Percentiles rank a stretch among this genome's conserved stretches.
Conservation (phyloP, 208 protist genomes). For the Acanthamoeba castellanii region DNA sequence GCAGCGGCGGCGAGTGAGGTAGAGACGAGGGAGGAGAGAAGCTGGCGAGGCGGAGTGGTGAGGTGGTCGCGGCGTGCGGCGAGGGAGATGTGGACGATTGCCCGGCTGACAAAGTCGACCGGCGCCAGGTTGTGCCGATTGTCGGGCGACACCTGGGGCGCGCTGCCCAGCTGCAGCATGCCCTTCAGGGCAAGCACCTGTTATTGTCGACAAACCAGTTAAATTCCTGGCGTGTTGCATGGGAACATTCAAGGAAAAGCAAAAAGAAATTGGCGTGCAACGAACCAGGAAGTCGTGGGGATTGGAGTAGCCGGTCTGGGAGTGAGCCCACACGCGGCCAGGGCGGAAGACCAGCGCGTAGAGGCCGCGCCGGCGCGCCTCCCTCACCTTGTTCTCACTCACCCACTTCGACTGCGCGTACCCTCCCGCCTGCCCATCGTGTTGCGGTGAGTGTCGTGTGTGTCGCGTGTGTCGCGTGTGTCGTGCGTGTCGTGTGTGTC, state of each 20-base stretch:
- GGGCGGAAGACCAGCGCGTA: slow-evolving; percentile 35
- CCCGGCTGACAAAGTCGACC: slow-evolving; percentile 31
- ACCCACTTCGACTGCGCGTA: slow-evolving; percentile 62
- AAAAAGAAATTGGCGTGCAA: not conserved
- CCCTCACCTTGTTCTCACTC: not conserved
- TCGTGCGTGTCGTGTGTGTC: not conserved
- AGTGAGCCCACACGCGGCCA: slow-evolving; percentile 2
- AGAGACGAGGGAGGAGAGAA: not conserved
- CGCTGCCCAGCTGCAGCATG: slow-evolving; percentile 21
- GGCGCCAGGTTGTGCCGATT: slow-evolving; percentile 42
- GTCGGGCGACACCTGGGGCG: not conserved
- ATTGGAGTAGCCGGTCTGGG: slow-evolving; percentile 34
- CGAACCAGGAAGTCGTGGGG: slow-evolving; percentile 56
- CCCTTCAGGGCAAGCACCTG: not conserved
- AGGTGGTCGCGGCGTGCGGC: not conserved
- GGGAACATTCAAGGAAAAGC: no score
- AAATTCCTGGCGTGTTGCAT: not conserved
- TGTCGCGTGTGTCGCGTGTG: not conserved
- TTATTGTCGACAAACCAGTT: not conserved
- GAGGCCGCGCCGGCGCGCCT: not conserved
- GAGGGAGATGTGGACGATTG: not conserved
- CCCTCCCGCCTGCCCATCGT: not conserved
- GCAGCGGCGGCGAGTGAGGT: not conserved
- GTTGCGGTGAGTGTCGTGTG: not conserved
- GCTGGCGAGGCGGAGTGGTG: not conserved